Percentiles rank a stretch among this genome's conserved stretches.
Evolutionary conservation across 108 stramenopile species (phyloP).

Genomic region (Pelagomonas calceolata): DNA sequence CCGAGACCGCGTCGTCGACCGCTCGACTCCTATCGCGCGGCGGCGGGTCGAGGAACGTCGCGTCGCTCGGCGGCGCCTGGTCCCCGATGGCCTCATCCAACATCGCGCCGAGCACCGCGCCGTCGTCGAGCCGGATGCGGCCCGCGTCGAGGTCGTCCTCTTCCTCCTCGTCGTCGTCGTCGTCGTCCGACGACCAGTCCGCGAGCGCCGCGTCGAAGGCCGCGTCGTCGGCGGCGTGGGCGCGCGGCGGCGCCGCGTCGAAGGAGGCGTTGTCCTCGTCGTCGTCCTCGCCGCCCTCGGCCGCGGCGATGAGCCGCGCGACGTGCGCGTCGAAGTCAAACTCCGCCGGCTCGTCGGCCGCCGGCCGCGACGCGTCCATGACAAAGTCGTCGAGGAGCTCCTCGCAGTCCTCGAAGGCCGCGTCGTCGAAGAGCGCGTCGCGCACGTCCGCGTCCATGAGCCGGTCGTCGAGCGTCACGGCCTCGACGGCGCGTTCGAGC

Average conservation of each 20-base stretch:
- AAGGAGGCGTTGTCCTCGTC: constrained; percentile 11
- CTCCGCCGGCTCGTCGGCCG: constrained; percentile 29
- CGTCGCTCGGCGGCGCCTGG: constrained; percentile 18
- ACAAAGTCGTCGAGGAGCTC: constrained; percentile 91
- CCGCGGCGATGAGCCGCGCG: constrained; percentile 67
- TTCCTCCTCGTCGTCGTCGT: constrained; percentile 10
- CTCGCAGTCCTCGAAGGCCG: constrained; percentile 50
- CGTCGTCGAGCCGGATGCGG: constrained; percentile 6
- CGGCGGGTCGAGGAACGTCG: not conserved
- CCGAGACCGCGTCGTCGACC: constrained; percentile 57
- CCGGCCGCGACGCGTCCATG: constrained; percentile 18
- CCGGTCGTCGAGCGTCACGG: constrained; percentile 69
- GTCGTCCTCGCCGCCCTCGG: constrained; percentile 34
- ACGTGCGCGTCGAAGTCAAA: constrained; percentile 93
- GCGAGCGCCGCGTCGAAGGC: constrained; percentile 65
- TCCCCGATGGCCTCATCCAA: constrained; percentile 67
- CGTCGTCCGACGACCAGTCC: constrained; percentile 33
- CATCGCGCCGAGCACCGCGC: constrained; percentile 59
- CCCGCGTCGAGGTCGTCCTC: constrained; percentile 27
- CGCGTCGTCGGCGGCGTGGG: constrained; percentile 33
- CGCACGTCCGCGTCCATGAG: constrained; percentile 91
- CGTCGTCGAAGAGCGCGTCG: constrained; percentile 67
- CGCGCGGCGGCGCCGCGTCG: constrained; percentile 19
- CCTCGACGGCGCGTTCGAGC: constrained; percentile 59
- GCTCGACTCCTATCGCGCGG: too few relatives aligned